phyloP scores from a whole-genome alignment of 1,139 yeast genomes.

The Pichiaceae sp. region DNA sequence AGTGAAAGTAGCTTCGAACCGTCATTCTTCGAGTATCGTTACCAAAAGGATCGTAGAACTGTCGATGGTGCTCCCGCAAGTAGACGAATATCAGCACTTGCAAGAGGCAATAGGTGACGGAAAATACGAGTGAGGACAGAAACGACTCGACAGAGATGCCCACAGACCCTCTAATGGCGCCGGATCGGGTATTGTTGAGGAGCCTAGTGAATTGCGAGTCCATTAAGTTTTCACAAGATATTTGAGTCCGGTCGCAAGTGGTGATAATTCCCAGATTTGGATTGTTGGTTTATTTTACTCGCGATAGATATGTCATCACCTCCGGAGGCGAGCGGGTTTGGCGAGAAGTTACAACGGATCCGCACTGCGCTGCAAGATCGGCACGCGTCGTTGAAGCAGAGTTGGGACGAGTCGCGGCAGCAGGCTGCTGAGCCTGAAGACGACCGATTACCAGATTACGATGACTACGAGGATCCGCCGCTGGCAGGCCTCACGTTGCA shows the following conservation, averaged over 20 bases:
- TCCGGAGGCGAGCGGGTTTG: conserved; percentile 1
- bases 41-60: conserved; percentile 53
- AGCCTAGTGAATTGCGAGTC: too few relatives aligned
- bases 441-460: conserved; percentile 2
- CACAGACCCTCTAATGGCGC: conserved; percentile 38
- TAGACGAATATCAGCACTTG: conserved; percentile 48
- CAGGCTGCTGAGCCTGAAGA: neutral
- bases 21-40: too few relatives aligned
- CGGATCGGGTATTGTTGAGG: conserved; percentile 50
- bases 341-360: neutral
- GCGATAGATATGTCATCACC: conserved; percentile 2
- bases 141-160: conserved; percentile 41
- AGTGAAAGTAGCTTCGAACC: too few relatives aligned
- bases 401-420: neutral
- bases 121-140: conserved; percentile 38
- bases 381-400: neutral
- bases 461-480: conserved; percentile 29
- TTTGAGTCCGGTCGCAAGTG: too few relatives aligned
- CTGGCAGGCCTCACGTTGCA: conserved; percentile 37
- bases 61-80: conserved; percentile 36
- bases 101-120: conserved; percentile 40
- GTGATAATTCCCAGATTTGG: too few relatives aligned
- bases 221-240: too few relatives aligned
- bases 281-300: too few relatives aligned
- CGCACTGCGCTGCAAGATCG: neutral